Percentiles rank a stretch among this genome's conserved stretches.
These are phyloP conservation scores for Pisolithus tinctorius DNA, from an alignment of 768 basidiomycete genomes.

Conservation along the genomic window DNA sequence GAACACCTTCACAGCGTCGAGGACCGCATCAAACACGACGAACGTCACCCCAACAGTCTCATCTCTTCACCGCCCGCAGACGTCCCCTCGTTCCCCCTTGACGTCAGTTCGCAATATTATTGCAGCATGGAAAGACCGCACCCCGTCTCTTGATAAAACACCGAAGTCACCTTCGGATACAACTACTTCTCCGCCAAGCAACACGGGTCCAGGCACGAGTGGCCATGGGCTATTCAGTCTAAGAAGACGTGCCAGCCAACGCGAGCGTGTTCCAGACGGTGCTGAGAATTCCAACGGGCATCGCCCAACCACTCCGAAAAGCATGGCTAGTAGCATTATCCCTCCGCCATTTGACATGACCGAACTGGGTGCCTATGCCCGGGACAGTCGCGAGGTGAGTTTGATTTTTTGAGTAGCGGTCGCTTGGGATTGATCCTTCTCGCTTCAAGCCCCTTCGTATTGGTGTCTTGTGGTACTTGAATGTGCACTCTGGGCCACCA, in stretches of 20 bases:
- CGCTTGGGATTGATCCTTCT: conserved; percentile 6
- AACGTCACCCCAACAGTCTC: conserved; percentile 39
- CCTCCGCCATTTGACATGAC: conserved; percentile 43
- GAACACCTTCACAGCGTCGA: conserved; percentile 34
- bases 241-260: conserved; percentile 18
- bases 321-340: conserved; percentile 27
- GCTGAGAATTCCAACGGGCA: conserved; percentile 8
- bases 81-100: conserved; percentile 64
- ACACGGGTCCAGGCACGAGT: conserved; percentile 12
- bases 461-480: conserved; percentile 86
- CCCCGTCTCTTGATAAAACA: conserved; percentile 35
- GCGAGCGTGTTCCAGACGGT: conserved; percentile 4
- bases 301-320: conserved; percentile 21
- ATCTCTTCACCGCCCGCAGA: conserved; percentile 54
- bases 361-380: conserved; percentile 37
- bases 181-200: conserved; percentile 30
- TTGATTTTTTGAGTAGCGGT: neutral
- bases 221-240: conserved; percentile 29
- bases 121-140: conserved; percentile 73
- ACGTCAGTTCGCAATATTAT: conserved; percentile 75
- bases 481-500: conserved; percentile 77
- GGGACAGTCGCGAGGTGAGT: conserved; percentile 40
- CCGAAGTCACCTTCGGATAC: conserved; percentile 34
- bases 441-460: conserved; percentile 70
- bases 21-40: conserved; percentile 16